Evolutionary conservation across 306 rosid genomes (phyloP).

Genomic region (Geum urbanum): DNA sequence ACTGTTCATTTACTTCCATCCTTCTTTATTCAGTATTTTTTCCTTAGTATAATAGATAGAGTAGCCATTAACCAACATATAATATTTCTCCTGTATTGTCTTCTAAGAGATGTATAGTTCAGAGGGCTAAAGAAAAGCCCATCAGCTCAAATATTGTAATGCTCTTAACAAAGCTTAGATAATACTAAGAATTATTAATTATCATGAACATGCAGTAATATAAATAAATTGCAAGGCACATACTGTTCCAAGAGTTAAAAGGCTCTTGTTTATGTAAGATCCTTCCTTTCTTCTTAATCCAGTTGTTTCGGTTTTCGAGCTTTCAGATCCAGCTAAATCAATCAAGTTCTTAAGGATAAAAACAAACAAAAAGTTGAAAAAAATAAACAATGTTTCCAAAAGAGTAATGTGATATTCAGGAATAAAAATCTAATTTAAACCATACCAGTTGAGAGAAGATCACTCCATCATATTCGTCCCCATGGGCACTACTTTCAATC

Average conservation of each 20-base stretch:
- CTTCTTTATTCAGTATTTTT: background rate
- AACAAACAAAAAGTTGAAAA: conserved; percentile 13
- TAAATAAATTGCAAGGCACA: conserved; percentile 31
- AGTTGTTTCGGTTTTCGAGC: conserved; percentile 98
- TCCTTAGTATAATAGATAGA: background rate
- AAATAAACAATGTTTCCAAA: background rate
- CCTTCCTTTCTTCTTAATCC: conserved; percentile 98
- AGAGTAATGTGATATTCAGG: conserved; percentile 1
- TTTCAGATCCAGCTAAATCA: conserved; percentile 99
- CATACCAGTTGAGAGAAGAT: conserved; percentile 99
- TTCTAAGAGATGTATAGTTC: too few species aligned
- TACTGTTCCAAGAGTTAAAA: conserved; percentile 98
- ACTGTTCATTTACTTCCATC: background rate
- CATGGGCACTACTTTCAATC: conserved; percentile 95
- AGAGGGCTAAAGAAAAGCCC: conserved; percentile 2
- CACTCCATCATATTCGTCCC: conserved; percentile 98
- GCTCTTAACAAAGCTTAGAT: background rate
- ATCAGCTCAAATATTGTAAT: background rate
- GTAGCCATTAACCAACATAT: background rate
- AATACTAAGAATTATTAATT: background rate
- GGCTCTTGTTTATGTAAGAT: conserved; percentile 96
- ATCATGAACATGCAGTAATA: background rate
- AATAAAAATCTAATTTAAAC: conserved; percentile 22
- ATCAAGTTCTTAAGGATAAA: conserved; percentile 68
- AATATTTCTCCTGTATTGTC: background rate